Base-by-base conservation (phyloP, 805 yeast species). In the Sungouiella thailandica region DNA sequence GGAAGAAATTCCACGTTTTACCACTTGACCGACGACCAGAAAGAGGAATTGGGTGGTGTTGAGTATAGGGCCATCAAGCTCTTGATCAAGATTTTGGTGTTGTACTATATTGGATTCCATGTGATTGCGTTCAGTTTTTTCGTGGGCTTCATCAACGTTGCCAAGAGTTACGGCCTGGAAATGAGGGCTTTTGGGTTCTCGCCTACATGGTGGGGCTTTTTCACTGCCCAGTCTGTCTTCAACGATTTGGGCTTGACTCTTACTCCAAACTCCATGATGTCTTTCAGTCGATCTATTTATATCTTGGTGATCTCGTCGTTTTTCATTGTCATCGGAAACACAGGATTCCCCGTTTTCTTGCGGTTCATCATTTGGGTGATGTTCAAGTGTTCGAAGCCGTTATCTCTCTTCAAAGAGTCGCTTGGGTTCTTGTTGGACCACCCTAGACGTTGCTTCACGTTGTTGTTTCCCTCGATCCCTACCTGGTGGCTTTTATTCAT, bases 1-100 rank as follows among this genome's bases (percentile, higher is more conserved):
- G 97, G 96, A 8, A 74, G 97, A 57, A 93, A 93, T 58, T 90
- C 97, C 0, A 81, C 89, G 0, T 93, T 93, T 65, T 83, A 87
- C 2, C 83, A 83, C 11, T 58, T 93, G 27, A 77, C 86, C 3
- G 85, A 79, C 23, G 80, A 73, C 16, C 97, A 93, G 56, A 88
- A 86, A 50, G 94, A 84, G 39, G 99, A 93, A 55, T 62, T 93
- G 24, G 99, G 98, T 24, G 99, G 98, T 31, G 96, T 93, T 11
- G 99, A 93, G 53, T 93, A 93, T 55, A 72, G 97, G 28, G 87
- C 99, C 0, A 71, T 85, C 37, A 87, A 87, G 51, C 62, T 88
- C 7, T 62, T 93, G 36, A 76, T 83, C 37, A 72, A 74, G 43
- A 73, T 90, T 28, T 58, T 90, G 10, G 53, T 76, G 1, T 38